Conservation (phyloP, 139 green algal species). For the Chlamydomonas sp. region DNA sequence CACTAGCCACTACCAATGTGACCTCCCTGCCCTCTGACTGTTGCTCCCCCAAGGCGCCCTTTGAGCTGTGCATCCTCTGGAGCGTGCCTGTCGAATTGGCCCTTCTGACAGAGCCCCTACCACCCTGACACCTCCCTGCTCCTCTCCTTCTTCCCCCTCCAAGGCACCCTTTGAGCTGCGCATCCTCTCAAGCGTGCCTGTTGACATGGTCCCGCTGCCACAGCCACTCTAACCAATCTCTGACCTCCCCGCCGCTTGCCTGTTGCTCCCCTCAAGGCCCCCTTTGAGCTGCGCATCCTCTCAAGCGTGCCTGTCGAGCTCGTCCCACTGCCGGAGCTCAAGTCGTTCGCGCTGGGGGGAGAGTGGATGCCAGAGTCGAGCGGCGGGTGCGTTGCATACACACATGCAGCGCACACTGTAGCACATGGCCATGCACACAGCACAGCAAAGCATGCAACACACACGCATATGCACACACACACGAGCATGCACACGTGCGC, state of each 20-base stretch:
- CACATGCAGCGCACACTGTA: too few species aligned
- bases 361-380: background rate
- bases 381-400: too few species aligned
- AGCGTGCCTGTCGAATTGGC: background rate
- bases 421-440: too few species aligned
- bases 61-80: background rate
- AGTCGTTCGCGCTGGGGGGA: slow-evolving; percentile 20
- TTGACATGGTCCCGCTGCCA: background rate
- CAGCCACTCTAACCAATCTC: background rate
- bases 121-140: background rate
- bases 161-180: too few species aligned
- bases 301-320: slow-evolving; percentile 36
- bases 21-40: background rate
- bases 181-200: background rate
- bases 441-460: too few species aligned
- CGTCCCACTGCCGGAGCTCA: slow-evolving; percentile 36
- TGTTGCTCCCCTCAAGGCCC: slow-evolving; percentile 27
- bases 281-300: slow-evolving; percentile 44
- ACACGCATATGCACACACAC: too few species aligned
- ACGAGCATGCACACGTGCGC: too few species aligned
- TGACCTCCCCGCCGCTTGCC: background rate
- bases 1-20: background rate
- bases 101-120: background rate
- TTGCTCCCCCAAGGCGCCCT: too few species aligned
- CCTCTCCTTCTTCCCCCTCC: slow-evolving; percentile 4